phyloP scores from a whole-genome alignment of 176 grass and related monocot genomes.

The Oryza coarctata region DNA sequence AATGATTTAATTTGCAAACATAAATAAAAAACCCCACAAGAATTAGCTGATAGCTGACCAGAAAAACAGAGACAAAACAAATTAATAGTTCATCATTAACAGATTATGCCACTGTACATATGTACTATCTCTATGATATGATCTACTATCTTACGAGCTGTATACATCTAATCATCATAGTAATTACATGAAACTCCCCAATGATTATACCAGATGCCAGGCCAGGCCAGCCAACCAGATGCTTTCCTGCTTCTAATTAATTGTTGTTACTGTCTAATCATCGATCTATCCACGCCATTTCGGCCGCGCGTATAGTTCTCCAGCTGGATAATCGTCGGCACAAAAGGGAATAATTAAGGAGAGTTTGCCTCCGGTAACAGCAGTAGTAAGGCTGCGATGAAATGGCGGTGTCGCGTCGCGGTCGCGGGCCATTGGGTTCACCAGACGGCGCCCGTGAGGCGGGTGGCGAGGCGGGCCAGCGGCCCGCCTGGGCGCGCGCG shows the following conservation, averaged over 20 bases:
- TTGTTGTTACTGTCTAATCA: neutral
- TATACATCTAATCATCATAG: neutral
- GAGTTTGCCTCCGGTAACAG: neutral
- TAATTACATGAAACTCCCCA: neutral
- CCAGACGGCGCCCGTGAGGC: slow-evolving; percentile 23
- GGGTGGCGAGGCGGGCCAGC: slow-evolving; percentile 4
- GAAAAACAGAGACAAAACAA: too few relatives aligned
- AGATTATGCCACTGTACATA: too few relatives aligned
- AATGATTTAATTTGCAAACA: too few relatives aligned
- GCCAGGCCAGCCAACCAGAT: neutral
- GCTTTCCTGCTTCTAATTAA: neutral
- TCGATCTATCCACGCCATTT: neutral
- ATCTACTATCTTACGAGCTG: neutral
- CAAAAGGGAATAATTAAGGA: neutral
- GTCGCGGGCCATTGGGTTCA: neutral
- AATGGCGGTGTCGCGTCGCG: neutral
- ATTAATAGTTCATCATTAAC: too few relatives aligned
- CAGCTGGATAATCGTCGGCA: neutral
- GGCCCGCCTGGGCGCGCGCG: neutral
- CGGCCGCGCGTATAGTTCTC: neutral
- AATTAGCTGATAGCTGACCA: too few relatives aligned
- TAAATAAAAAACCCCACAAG: too few relatives aligned
- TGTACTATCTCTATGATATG: neutral
- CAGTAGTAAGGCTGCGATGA: neutral
- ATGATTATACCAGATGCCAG: neutral